Evolutionary conservation across 2,329 filamentous ascomycete genomes (phyloP), one percentile per base, ranked within the genome.

Genomic region (Hyphodiscus sp.): DNA sequence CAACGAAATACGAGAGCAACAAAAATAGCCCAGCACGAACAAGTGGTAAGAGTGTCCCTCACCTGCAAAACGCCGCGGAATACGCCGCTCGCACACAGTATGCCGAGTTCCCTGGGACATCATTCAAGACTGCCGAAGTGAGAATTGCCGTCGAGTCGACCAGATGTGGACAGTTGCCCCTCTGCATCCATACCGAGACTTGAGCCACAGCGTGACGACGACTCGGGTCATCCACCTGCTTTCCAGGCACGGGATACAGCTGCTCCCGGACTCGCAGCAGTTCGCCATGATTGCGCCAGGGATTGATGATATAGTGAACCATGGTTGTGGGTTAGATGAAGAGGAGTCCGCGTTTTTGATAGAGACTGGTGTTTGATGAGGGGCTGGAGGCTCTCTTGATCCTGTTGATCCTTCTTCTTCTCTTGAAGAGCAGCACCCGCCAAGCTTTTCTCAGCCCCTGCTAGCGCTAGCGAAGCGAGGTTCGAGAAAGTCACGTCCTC

Each of bases 71-170:
- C 7, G 87, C 87, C 26, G 85, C 82, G 26, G 84, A 81, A 70
- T 92, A 91, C 43, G 86, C 78, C 52, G 86, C 80, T 49, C 85
- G 76, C 44, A 85, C 75, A 47, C 83, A 80, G 70, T 87, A 85
- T 15, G 60, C 50, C 48, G 63, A 63, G 47, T 66, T 67, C 4
- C 56, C 65, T 38, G 54, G 55, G 2, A 58, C 74, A 71, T 91
- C 87, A 64, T 82, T 80, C 49, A 91, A 71, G 19, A 85, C 72
- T 26, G 86, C 87, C 56, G 86, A 82, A 60, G 81, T 81, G 55
- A 94, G 74, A 58, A 90, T 78, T 2, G 85, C 86, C 43, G 88
- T 91, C 38, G 85, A 87, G 71, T 92, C 88, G 51, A 92, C 80
- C 70, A 90, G 77, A 72, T 92, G 86, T 51, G 89, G 88, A 57